Evolutionary conservation across 2,329 filamentous ascomycete genomes (phyloP).

Genomic region (Akanthomyces muscarius): DNA sequence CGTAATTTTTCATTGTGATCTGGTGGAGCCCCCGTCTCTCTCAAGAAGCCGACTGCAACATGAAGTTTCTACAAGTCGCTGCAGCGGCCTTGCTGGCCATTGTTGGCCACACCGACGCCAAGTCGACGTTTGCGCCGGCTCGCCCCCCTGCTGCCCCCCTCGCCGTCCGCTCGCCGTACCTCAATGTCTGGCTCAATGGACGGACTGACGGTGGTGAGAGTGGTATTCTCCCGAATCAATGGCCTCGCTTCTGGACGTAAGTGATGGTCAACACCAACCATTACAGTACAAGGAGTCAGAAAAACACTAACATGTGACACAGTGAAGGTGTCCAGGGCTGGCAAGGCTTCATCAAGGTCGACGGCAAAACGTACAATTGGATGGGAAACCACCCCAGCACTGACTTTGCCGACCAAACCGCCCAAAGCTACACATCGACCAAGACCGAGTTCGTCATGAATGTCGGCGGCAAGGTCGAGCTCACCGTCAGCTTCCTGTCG

Average conservation of each 20-base stretch:
- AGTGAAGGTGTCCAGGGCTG: slow-evolving; percentile 53
- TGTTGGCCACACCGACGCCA: slow-evolving; percentile 25
- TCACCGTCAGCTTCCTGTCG: slow-evolving; percentile 68
- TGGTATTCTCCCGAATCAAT: slow-evolving; percentile 64
- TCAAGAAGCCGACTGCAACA: not conserved
- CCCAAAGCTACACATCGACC: slow-evolving; percentile 68
- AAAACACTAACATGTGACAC: slow-evolving; percentile 27
- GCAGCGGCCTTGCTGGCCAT: slow-evolving; percentile 27
- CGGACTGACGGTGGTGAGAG: slow-evolving; percentile 60
- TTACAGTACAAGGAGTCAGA: not conserved
- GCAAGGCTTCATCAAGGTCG: slow-evolving; percentile 66
- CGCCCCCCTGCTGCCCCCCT: slow-evolving; percentile 66
- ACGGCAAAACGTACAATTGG: slow-evolving; percentile 61
- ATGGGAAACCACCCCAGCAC: slow-evolving; percentile 55
- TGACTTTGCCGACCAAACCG: slow-evolving; percentile 53
- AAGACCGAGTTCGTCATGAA: slow-evolving; percentile 66
- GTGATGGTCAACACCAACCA: slow-evolving; percentile 24
- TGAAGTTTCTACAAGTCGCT: slow-evolving; percentile 18
- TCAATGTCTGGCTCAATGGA: slow-evolving; percentile 65
- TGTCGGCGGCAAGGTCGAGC: slow-evolving; percentile 54
- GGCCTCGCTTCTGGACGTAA: slow-evolving; percentile 66
- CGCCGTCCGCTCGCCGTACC: slow-evolving; percentile 70
- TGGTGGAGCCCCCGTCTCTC: no score
- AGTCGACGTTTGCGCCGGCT: slow-evolving; percentile 60
- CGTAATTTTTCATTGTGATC: not conserved